These are phyloP conservation scores for Penicillium expansum DNA, from an alignment of 2,329 filamentous ascomycete species.

Conservation along the genomic window DNA sequence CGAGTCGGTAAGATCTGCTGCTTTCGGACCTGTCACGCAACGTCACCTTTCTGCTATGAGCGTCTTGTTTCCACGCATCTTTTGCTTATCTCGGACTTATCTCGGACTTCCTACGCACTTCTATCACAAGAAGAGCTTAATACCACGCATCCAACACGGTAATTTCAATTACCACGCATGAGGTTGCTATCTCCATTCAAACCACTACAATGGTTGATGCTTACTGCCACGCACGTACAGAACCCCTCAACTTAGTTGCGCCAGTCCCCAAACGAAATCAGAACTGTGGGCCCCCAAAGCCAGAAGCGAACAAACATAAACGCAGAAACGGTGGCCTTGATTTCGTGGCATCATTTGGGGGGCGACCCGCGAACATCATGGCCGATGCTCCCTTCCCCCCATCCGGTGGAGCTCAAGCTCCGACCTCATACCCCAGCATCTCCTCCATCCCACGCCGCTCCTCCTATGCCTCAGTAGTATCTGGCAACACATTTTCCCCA, in stretches of 20 bases:
- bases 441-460: constrained; percentile 51
- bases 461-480: constrained; percentile 62
- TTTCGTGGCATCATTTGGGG: constrained; percentile 10
- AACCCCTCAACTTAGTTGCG: background rate
- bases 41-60: constrained; percentile 1
- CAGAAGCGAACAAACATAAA: background rate
- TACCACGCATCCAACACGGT: background rate
- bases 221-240: constrained; percentile 1
- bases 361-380: constrained; percentile 38
- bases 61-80: background rate
- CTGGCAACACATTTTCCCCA: constrained; percentile 47
- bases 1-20: constrained; percentile 9
- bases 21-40: constrained; percentile 24
- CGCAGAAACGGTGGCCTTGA: background rate
- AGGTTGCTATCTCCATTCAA: background rate
- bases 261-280: background rate
- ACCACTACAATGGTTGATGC: background rate
- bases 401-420: constrained; percentile 42
- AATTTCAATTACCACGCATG: background rate
- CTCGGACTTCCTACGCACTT: background rate
- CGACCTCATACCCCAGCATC: constrained; percentile 28
- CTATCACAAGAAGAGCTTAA: background rate
- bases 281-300: background rate
- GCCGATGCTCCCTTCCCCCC: constrained; percentile 44
- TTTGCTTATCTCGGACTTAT: background rate